These are phyloP conservation scores for Pseudocohnilembus persalinus DNA, from an alignment of 169 alveolate species.

Conservation along the genomic window DNA sequence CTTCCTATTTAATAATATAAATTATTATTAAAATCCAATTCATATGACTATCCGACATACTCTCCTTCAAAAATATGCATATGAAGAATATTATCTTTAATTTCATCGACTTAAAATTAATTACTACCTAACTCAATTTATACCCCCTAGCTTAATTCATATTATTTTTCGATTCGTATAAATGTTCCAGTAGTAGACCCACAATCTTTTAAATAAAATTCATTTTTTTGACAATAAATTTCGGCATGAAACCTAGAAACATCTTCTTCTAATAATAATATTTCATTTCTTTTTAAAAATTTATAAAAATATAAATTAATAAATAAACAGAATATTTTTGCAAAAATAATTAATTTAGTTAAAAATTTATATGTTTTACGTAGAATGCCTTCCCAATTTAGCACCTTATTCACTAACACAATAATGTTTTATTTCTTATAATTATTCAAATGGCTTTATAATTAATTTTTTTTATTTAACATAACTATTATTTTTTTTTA, in stretches of 20 bases:
- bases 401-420: conserved; percentile 42
- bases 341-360: too few relatives aligned
- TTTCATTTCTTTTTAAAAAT: conserved; percentile 8
- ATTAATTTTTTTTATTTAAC: too few relatives aligned
- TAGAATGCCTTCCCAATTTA: conserved; percentile 46
- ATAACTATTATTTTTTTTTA: too few relatives aligned
- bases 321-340: too few relatives aligned
- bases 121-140: conserved; percentile 64
- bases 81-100: too few relatives aligned
- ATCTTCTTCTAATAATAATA: conserved; percentile 38
- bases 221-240: conserved; percentile 23
- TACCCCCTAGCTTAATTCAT: conserved; percentile 49
- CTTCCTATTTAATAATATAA: conserved; percentile 50
- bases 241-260: conserved; percentile 51
- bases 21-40: not conserved
- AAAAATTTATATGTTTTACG: not conserved
- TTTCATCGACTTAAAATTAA: conserved; percentile 48
- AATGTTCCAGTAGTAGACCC: conserved; percentile 75
- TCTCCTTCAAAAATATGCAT: not conserved
- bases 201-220: conserved; percentile 40
- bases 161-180: conserved; percentile 53
- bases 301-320: too few relatives aligned
- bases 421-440: conserved; percentile 27
- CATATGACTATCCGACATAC: not conserved
- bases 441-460: not conserved